Evolutionary conservation across 768 basidiomycete species (phyloP).

Genomic region (Trametes cinnabarina): DNA sequence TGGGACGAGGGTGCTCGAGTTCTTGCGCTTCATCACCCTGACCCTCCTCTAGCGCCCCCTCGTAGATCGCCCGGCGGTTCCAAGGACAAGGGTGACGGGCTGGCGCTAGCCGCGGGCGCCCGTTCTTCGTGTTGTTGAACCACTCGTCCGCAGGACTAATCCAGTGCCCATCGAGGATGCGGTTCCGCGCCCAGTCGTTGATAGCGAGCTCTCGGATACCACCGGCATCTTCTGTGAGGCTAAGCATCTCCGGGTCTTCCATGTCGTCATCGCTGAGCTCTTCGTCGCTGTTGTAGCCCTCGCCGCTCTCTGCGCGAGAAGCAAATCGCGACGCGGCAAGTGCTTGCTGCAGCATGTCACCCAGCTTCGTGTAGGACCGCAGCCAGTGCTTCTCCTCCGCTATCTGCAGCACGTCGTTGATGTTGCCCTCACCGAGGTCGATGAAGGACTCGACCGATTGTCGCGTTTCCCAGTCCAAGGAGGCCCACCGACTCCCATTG

Average conservation of each 20-base stretch:
- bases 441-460: conserved; percentile 69
- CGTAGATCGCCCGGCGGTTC: conserved; percentile 32
- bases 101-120: conserved; percentile 27
- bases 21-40: conserved; percentile 28
- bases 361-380: conserved; percentile 58
- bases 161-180: conserved; percentile 78
- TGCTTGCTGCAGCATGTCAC: conserved; percentile 65
- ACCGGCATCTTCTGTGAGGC: conserved; percentile 45
- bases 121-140: conserved; percentile 44
- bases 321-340: conserved; percentile 55
- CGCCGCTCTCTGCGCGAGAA: conserved; percentile 35
- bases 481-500: conserved; percentile 39
- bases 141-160: conserved; percentile 70
- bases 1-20: conserved; percentile 46
- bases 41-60: conserved; percentile 27
- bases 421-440: conserved; percentile 68
- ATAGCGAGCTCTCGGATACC: conserved; percentile 56
- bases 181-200: conserved; percentile 66
- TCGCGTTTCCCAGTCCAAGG: conserved; percentile 64
- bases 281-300: conserved; percentile 35
- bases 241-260: conserved; percentile 43
- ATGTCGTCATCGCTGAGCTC: conserved; percentile 40
- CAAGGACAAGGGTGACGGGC: conserved; percentile 61
- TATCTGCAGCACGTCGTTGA: conserved; percentile 56
- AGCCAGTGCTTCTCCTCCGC: conserved; percentile 76